Conservation (phyloP, 208 protist species). For the Trypanosoma mega region DNA sequence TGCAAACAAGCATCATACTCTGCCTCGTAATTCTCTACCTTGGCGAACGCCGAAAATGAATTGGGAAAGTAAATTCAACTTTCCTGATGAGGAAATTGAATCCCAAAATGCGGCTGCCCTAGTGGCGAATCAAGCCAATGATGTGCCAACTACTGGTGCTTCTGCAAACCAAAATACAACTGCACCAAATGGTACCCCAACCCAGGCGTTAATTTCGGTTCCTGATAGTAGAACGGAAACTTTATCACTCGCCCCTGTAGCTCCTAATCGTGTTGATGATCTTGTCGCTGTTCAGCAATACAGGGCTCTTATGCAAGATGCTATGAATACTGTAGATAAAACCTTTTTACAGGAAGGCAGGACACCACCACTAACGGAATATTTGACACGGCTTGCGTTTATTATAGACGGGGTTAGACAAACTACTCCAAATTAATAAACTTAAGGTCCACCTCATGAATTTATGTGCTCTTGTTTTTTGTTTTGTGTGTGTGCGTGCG, state of each 20-base stretch:
- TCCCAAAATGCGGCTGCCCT: slow-evolving; percentile 5
- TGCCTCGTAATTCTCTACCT: slow-evolving; percentile 40
- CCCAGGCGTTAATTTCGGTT: not conserved
- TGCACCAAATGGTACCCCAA: not conserved
- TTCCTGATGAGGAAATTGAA: slow-evolving; percentile 49
- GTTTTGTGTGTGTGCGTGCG: too few species aligned
- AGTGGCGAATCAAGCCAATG: not conserved
- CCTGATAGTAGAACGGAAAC: not conserved
- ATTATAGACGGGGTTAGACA: slow-evolving; percentile 70
- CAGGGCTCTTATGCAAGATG: slow-evolving; percentile 74
- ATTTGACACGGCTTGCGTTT: slow-evolving; percentile 60
- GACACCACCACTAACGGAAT: slow-evolving; percentile 64
- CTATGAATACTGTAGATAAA: slow-evolving; percentile 70
- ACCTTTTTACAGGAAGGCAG: slow-evolving; percentile 73
- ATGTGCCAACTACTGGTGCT: not conserved
- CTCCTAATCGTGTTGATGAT: slow-evolving; percentile 40
- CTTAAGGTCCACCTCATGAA: not conserved
- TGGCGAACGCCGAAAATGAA: slow-evolving; percentile 81
- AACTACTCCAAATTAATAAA: slow-evolving; percentile 33
- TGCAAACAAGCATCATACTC: slow-evolving; percentile 50
- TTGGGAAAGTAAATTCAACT: slow-evolving; percentile 69
- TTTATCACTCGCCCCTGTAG: slow-evolving; percentile 48
- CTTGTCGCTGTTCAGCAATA: slow-evolving; percentile 70
- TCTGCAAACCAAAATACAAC: not conserved
- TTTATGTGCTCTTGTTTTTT: not conserved